phyloP scores from a whole-genome alignment of 768 basidiomycete species.

The Auriculariales sp. region DNA sequence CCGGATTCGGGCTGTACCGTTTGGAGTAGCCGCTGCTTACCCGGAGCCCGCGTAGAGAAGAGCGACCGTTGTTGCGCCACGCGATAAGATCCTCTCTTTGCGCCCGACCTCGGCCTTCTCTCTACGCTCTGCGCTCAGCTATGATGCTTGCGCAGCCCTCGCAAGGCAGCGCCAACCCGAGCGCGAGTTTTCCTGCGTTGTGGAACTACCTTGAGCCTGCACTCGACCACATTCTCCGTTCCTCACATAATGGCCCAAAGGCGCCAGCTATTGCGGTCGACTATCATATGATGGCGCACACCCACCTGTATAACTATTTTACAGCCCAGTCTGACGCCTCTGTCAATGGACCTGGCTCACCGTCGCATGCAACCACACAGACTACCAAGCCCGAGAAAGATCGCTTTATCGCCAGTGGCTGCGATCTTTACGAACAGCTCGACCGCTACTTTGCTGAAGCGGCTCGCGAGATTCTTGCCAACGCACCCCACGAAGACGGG shows the following conservation, averaged over 20 bases:
- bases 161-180: constrained; percentile 56
- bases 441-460: constrained; percentile 56
- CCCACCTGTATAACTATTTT: constrained; percentile 73
- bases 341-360: not conserved
- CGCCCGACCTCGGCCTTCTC: not conserved
- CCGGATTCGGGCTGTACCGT: too few species aligned
- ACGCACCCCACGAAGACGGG: constrained; percentile 50
- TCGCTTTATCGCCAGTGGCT: constrained; percentile 28
- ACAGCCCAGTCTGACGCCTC: constrained; percentile 14
- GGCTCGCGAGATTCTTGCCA: constrained; percentile 45
- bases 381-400: constrained; percentile 1
- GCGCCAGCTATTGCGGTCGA: constrained; percentile 57
- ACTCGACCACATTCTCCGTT: constrained; percentile 60
- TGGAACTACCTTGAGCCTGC: constrained; percentile 69
- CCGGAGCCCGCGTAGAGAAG: too few species aligned
- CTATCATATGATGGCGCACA: constrained; percentile 66
- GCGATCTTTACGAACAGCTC: constrained; percentile 58
- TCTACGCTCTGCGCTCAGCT: not conserved
- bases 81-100: too few species aligned
- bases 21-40: too few species aligned
- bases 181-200: constrained; percentile 53
- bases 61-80: not conserved
- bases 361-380: not conserved
- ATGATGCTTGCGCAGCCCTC: constrained; percentile 21
- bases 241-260: constrained; percentile 47